Evolutionary conservation across 371 early-diverging fungal genomes (phyloP).

Genomic region (Mortierella sp.): DNA sequence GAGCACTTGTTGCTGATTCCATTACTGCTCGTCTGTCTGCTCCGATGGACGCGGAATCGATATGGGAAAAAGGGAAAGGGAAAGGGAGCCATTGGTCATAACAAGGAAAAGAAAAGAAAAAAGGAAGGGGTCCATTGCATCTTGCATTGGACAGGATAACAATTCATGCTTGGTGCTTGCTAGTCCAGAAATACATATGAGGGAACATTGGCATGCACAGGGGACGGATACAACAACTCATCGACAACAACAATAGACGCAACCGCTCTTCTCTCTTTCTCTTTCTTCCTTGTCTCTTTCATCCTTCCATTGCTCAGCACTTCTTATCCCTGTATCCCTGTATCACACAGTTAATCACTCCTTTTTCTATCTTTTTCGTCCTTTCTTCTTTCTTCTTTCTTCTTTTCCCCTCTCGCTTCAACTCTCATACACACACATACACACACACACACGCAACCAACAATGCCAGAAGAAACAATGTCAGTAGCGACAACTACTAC

Average conservation of each 20-base stretch:
- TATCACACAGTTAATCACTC: not conserved
- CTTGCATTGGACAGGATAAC: too few species aligned
- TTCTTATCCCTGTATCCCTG: not conserved
- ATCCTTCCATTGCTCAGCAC: not conserved
- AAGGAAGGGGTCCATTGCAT: not conserved
- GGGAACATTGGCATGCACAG: not conserved
- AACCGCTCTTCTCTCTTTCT: not conserved
- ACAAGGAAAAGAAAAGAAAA: not conserved
- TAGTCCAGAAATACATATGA: not conserved
- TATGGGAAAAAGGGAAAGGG: not conserved
- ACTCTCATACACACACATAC: not conserved
- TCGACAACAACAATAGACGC: not conserved
- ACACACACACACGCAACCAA: not conserved
- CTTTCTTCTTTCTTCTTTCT: not conserved
- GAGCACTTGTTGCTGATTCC: not conserved
- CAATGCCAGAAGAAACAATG: constrained; percentile 6
- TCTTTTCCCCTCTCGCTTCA: not conserved
- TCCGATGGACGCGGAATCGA: not conserved
- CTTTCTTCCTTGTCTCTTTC: not conserved
- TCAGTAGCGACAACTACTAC: not conserved
- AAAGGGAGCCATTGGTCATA: not conserved
- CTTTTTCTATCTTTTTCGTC: not conserved
- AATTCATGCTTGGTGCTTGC: not conserved
- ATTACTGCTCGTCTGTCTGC: not conserved
- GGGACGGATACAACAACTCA: not conserved